These are phyloP conservation scores for Phytophthora parvispora DNA, from an alignment of 352 stramenopile genomes.

Conservation along the genomic window DNA sequence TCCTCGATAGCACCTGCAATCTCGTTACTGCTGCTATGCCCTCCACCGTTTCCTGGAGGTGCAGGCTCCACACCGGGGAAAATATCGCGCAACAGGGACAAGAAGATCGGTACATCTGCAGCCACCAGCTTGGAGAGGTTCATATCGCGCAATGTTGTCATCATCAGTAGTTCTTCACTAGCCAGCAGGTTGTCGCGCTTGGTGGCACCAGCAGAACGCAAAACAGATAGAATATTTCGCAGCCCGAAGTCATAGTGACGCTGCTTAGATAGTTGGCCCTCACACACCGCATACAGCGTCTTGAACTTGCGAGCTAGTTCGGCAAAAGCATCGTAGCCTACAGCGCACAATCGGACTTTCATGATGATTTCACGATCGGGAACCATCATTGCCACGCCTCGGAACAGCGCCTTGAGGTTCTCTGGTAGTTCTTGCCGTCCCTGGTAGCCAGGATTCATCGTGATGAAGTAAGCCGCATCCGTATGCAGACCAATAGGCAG, in stretches of 20 bases:
- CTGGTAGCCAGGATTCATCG: slow-evolving; percentile 96
- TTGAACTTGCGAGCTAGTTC: slow-evolving; percentile 97
- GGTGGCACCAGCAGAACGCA: slow-evolving; percentile 95
- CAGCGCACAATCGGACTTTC: slow-evolving; percentile 95
- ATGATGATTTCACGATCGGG: slow-evolving; percentile 98
- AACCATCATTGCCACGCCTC: slow-evolving; percentile 97
- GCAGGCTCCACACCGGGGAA: slow-evolving; percentile 78
- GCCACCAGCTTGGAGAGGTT: slow-evolving; percentile 96
- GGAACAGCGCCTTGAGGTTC: slow-evolving; percentile 95
- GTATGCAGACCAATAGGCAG: slow-evolving; percentile 64
- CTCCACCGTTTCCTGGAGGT: slow-evolving; percentile 20
- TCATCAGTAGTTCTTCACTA: slow-evolving; percentile 95
- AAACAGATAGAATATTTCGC: slow-evolving; percentile 96
- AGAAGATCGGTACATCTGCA: slow-evolving; percentile 94
- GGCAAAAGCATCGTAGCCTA: slow-evolving; percentile 93
- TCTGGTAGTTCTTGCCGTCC: slow-evolving; percentile 93
- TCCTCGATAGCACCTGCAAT: slow-evolving; percentile 77
- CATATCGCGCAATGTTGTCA: slow-evolving; percentile 96
- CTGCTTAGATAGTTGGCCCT: slow-evolving; percentile 95
- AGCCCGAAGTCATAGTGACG: slow-evolving; percentile 96
- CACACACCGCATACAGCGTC: slow-evolving; percentile 95
- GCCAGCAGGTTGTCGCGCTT: slow-evolving; percentile 96
- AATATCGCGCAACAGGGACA: slow-evolving; percentile 91
- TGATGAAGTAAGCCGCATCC: slow-evolving; percentile 91
- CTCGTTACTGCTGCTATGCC: slow-evolving; percentile 67